A percentile compares a stretch with the other conserved stretches of the same genome.
Evolutionary conservation across 1,139 yeast species (phyloP).

Genomic region (Pichia sp.): DNA sequence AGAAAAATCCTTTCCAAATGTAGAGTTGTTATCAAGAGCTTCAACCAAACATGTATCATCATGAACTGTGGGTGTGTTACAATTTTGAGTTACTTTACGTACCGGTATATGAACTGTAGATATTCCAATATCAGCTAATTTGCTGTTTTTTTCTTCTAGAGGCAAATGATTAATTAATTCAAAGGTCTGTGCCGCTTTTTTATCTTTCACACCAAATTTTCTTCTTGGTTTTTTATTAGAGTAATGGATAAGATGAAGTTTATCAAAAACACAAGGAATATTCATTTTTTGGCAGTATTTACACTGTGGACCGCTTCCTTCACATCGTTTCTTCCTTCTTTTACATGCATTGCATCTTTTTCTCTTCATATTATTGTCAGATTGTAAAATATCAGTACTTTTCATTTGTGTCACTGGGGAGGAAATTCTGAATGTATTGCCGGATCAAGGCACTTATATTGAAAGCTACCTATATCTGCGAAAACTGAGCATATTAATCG

Average conservation of each 20-base stretch:
- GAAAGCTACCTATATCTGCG: too few relatives aligned
- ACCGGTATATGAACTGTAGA: not conserved
- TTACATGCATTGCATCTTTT: conserved; percentile 7
- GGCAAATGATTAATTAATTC: not conserved
- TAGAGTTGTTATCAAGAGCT: conserved; percentile 8
- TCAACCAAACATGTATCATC: conserved; percentile 8
- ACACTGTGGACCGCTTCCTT: not conserved
- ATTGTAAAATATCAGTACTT: not conserved
- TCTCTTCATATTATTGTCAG: not conserved
- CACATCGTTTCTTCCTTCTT: conserved; percentile 5
- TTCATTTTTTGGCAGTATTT: not conserved
- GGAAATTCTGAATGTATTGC: too few relatives aligned
- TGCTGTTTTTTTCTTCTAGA: not conserved
- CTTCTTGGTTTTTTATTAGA: not conserved
- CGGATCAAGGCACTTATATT: too few relatives aligned
- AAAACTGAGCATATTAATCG: too few relatives aligned
- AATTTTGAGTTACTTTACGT: not conserved
- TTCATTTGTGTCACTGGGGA: not conserved
- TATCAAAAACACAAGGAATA: not conserved
- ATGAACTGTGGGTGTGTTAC: conserved; percentile 6
- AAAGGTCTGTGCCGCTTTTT: not conserved
- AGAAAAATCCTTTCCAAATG: conserved; percentile 6
- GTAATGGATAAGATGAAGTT: not conserved
- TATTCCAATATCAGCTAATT: not conserved
- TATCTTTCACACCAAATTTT: not conserved